phyloP scores from a whole-genome alignment of 2,329 filamentous ascomycete species.

The Bipolaris cookei region DNA sequence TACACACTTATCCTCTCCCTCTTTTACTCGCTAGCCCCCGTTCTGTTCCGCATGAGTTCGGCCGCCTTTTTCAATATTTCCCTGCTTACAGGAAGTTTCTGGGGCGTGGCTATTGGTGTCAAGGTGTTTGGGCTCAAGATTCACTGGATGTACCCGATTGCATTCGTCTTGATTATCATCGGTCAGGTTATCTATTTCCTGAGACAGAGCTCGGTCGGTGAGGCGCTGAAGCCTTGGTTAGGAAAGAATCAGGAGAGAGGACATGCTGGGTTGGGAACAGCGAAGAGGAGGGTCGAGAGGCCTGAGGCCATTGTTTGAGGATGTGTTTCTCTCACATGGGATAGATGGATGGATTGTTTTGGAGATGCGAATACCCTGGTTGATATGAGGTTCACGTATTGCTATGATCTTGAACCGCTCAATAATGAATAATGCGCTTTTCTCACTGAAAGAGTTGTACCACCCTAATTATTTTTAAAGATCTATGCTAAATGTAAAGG shows the following conservation, averaged over 20 bases:
- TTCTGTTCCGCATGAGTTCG: constrained; percentile 86
- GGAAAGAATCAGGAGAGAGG: constrained; percentile 78
- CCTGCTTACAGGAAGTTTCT: constrained; percentile 92
- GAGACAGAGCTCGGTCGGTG: constrained; percentile 79
- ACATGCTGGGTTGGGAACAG: constrained; percentile 38
- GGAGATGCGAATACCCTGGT: not conserved
- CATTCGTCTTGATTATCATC: constrained; percentile 89
- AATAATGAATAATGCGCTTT: not conserved
- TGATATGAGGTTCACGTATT: not conserved
- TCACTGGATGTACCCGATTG: constrained; percentile 92
- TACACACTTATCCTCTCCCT: constrained; percentile 83
- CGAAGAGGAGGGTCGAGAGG: constrained; percentile 39
- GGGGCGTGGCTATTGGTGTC: constrained; percentile 92
- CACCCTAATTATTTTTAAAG: too few species aligned
- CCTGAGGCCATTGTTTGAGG: constrained; percentile 38
- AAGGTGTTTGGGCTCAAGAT: constrained; percentile 80
- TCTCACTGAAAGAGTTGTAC: not conserved
- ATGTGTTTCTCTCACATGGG: not conserved
- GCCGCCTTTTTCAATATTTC: constrained; percentile 98
- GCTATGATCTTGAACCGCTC: not conserved
- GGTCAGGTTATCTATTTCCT: constrained; percentile 89
- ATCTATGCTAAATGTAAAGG: too few species aligned
- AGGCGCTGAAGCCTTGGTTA: constrained; percentile 94
- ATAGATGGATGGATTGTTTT: not conserved
- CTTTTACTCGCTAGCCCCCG: constrained; percentile 87